These are phyloP conservation scores for Metschnikowia bowlesiae DNA, from an alignment of 805 yeast species.

Conservation along the genomic window DNA sequence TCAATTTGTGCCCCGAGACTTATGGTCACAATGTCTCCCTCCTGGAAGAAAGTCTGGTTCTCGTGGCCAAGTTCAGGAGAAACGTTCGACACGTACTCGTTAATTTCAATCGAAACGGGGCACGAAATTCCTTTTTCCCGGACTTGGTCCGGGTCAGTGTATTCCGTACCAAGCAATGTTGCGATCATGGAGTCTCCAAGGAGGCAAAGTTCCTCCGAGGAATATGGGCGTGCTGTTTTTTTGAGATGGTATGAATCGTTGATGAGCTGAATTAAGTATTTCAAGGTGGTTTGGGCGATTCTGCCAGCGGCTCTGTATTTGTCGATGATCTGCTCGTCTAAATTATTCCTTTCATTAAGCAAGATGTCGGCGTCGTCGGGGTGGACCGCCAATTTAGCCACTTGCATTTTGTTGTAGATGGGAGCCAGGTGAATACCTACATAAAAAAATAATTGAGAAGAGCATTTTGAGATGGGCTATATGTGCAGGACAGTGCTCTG, in stretches of 20 bases:
- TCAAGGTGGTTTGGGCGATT: constrained; percentile 76
- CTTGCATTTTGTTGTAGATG: constrained; percentile 47
- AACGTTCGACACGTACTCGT: constrained; percentile 72
- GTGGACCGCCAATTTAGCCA: constrained; percentile 70
- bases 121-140: constrained; percentile 88
- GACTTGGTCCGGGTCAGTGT: constrained; percentile 49
- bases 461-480: constrained; percentile 13
- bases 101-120: constrained; percentile 87
- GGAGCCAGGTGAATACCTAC: neutral
- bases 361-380: constrained; percentile 70
- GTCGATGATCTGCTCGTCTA: constrained; percentile 58
- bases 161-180: constrained; percentile 55
- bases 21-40: constrained; percentile 85
- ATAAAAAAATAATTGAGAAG: constrained; percentile 6
- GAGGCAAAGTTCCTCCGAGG: constrained; percentile 71
- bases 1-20: constrained; percentile 89
- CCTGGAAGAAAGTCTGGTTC: constrained; percentile 40
- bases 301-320: constrained; percentile 89
- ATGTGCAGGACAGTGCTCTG: constrained; percentile 8
- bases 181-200: constrained; percentile 74
- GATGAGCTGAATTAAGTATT: constrained; percentile 60
- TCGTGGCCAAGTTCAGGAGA: constrained; percentile 79
- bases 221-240: constrained; percentile 40
- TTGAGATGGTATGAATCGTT: constrained; percentile 68
- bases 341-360: constrained; percentile 66